These are phyloP conservation scores for Fusarium gaditjirri DNA, from an alignment of 2,329 filamentous ascomycete species.

Conservation along the genomic window DNA sequence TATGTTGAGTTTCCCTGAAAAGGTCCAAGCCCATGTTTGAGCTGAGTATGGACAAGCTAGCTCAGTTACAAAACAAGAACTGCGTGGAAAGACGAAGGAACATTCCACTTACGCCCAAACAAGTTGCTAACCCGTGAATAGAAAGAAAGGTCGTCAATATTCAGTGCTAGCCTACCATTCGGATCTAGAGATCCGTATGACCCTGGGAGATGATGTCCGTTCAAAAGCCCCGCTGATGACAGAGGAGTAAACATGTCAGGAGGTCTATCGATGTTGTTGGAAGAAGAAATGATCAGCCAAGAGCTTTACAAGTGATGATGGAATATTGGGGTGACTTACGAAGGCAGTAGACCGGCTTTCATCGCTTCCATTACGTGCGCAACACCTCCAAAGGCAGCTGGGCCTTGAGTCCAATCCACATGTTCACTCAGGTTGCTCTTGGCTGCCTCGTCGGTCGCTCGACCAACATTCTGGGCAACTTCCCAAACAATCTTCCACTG, in stretches of 20 bases:
- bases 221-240: background rate
- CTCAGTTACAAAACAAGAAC: rapidly evolving
- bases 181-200: background rate
- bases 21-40: slow-evolving; percentile 11
- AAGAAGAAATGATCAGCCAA: background rate
- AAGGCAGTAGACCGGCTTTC: background rate
- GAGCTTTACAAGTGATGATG: rapidly evolving
- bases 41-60: background rate
- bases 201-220: background rate
- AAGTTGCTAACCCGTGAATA: slow-evolving; percentile 8
- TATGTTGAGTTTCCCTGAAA: background rate
- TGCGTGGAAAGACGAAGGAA: rapidly evolving
- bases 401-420: slow-evolving; percentile 7
- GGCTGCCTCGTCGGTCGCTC: background rate
- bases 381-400: slow-evolving; percentile 5
- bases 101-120: background rate
- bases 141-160: slow-evolving; percentile 1
- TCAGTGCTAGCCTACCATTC: background rate
- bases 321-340: background rate
- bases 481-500: background rate
- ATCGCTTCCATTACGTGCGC: background rate
- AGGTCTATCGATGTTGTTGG: background rate
- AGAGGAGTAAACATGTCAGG: slow-evolving; percentile 8
- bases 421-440: background rate
- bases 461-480: background rate